Evolutionary conservation across 108 stramenopile species (phyloP).

Genomic region (Fragilaria radians): DNA sequence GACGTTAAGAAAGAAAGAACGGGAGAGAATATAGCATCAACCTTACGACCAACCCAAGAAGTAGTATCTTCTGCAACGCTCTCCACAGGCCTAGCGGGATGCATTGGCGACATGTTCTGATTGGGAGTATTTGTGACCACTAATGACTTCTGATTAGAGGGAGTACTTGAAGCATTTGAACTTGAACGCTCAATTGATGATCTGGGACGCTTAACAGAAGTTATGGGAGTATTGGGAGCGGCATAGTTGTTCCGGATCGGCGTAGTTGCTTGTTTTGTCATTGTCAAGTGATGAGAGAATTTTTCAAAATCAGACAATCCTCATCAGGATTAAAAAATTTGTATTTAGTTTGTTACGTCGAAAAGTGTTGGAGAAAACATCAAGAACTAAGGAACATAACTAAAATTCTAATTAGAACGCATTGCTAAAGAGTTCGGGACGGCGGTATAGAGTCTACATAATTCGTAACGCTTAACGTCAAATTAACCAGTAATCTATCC

Average conservation of each 20-base stretch:
- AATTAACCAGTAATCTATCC: too few species aligned
- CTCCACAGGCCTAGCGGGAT: conserved; percentile 44
- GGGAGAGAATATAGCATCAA: conserved; percentile 73
- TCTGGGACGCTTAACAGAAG: conserved; percentile 53
- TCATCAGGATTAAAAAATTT: too few species aligned
- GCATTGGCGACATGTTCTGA: conserved; percentile 56
- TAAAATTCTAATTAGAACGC: too few species aligned
- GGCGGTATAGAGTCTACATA: too few species aligned
- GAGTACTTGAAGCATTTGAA: conserved; percentile 8
- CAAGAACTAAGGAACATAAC: too few species aligned
- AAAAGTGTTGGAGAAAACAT: too few species aligned
- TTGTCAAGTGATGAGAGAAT: too few species aligned
- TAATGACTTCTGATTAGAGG: conserved; percentile 7
- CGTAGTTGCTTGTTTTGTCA: too few species aligned
- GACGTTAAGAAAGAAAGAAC: conserved; percentile 44
- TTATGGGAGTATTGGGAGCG: conserved; percentile 57
- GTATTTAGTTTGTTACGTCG: too few species aligned
- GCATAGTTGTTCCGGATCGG: conserved; percentile 44
- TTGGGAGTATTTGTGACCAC: not conserved
- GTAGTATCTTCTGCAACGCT: conserved; percentile 22
- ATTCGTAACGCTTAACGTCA: too few species aligned
- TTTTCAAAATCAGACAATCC: too few species aligned
- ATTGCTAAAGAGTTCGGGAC: too few species aligned
- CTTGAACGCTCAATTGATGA: conserved; percentile 17
- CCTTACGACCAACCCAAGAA: conserved; percentile 40